These are phyloP conservation scores for Fraxinus americana DNA, from an alignment of 257 asterid genomes.

Conservation along the genomic window DNA sequence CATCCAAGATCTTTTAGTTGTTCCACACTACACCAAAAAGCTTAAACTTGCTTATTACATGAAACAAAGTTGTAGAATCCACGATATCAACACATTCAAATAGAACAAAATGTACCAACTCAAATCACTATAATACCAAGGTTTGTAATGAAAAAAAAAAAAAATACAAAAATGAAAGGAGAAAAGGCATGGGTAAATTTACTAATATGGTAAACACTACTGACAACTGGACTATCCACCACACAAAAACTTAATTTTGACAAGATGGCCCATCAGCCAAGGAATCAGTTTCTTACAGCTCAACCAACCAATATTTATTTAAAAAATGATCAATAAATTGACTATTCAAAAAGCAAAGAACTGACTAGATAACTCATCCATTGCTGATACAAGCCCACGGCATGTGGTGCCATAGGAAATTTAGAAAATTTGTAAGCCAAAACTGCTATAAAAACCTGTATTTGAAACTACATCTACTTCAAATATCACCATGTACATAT, in stretches of 20 bases:
- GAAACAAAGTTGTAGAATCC: background rate
- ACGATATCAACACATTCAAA: background rate
- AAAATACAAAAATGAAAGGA: background rate
- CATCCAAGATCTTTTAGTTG: constrained; percentile 93
- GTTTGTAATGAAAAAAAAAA: background rate
- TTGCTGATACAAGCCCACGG: constrained; percentile 15
- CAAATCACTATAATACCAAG: background rate
- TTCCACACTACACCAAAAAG: constrained; percentile 60
- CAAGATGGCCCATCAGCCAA: background rate
- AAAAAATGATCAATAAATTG: background rate
- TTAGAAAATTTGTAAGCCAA: background rate
- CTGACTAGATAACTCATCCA: constrained; percentile 10
- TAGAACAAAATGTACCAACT: background rate
- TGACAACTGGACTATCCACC: background rate
- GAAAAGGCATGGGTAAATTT: background rate
- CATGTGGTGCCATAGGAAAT: background rate
- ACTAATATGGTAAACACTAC: background rate
- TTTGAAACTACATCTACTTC: background rate
- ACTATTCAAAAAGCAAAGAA: background rate
- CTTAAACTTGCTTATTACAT: constrained; percentile 5
- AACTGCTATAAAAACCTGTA: background rate
- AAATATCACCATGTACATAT: background rate
- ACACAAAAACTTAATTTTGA: background rate
- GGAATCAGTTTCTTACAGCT: background rate
- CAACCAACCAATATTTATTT: background rate